These are phyloP conservation scores for Phaseolus coccineus DNA, from an alignment of 331 rosid species.

Conservation along the genomic window DNA sequence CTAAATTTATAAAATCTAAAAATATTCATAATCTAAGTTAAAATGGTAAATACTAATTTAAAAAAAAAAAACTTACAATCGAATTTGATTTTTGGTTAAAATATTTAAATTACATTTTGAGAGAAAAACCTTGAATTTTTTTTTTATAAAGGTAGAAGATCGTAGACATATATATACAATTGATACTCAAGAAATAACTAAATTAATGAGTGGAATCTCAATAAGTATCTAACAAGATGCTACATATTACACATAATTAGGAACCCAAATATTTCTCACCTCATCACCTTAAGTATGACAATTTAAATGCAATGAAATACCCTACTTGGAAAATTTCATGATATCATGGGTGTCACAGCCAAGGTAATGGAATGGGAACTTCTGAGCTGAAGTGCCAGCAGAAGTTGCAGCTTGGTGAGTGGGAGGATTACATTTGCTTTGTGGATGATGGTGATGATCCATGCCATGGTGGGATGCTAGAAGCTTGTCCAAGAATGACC, in stretches of 20 bases:
- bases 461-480: slow-evolving; percentile 61
- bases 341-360: slow-evolving; percentile 61
- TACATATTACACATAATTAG: slow-evolving; percentile 13
- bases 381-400: slow-evolving; percentile 60
- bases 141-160: not conserved
- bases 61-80: no score
- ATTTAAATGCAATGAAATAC: not conserved
- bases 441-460: slow-evolving; percentile 43
- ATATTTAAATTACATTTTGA: no score
- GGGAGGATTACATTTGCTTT: slow-evolving; percentile 49
- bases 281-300: slow-evolving; percentile 16
- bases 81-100: no score
- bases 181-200: slow-evolving; percentile 46
- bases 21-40: no score
- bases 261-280: slow-evolving; percentile 30
- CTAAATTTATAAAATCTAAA: no score
- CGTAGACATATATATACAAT: slow-evolving; percentile 29
- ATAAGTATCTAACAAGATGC: slow-evolving; percentile 26
- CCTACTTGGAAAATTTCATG: slow-evolving; percentile 69
- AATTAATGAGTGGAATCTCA: slow-evolving; percentile 34
- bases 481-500: slow-evolving; percentile 95
- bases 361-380: slow-evolving; percentile 82
- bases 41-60: no score
- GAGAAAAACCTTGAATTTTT: not conserved
- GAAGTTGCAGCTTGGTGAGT: slow-evolving; percentile 21